phyloP scores from a whole-genome alignment of 495 filamentous ascomycete species.

The Penicillium coffeae region DNA sequence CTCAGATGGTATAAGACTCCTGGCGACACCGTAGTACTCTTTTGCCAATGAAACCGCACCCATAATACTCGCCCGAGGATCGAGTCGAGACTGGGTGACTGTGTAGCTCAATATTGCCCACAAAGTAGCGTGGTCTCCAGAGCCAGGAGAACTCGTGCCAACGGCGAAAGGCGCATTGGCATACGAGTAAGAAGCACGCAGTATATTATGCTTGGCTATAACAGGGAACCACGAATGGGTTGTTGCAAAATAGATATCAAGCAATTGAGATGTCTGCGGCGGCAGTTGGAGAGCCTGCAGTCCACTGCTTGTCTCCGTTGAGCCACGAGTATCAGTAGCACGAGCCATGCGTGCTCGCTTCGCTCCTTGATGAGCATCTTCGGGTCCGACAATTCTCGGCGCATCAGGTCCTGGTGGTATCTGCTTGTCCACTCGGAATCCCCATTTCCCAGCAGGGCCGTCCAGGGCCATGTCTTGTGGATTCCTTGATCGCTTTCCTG shows the following conservation, averaged over 20 bases:
- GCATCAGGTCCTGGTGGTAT: constrained; percentile 28
- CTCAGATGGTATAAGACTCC: constrained; percentile 55
- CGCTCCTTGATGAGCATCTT: constrained; percentile 18
- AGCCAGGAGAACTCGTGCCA: constrained; percentile 34
- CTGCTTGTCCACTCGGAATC: constrained; percentile 32
- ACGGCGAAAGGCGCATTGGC: constrained; percentile 45
- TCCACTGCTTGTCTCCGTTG: constrained; percentile 10
- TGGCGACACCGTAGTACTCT: constrained; percentile 56
- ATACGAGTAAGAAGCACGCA: constrained; percentile 50
- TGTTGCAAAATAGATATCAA: constrained; percentile 69
- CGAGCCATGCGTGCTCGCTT: constrained; percentile 31
- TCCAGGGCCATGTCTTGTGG: constrained; percentile 23
- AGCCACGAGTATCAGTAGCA: constrained; percentile 11
- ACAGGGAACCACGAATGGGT: constrained; percentile 74
- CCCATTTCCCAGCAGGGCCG: constrained; percentile 27
- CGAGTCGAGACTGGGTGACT: constrained; percentile 37
- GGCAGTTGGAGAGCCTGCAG: constrained; percentile 46
- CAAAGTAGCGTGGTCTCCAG: constrained; percentile 59
- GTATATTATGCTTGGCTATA: constrained; percentile 63
- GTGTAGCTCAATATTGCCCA: constrained; percentile 61
- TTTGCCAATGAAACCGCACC: constrained; percentile 22
- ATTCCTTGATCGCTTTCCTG: constrained; percentile 39
- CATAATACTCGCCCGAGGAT: constrained; percentile 20
- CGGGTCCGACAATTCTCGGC: constrained; percentile 29
- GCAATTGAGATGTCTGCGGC: constrained; percentile 56